Evolutionary conservation across 2,329 filamentous ascomycete genomes (phyloP), one percentile per base, ranked within the genome.

Genomic region (Phyllosticta paracitricarpa): DNA sequence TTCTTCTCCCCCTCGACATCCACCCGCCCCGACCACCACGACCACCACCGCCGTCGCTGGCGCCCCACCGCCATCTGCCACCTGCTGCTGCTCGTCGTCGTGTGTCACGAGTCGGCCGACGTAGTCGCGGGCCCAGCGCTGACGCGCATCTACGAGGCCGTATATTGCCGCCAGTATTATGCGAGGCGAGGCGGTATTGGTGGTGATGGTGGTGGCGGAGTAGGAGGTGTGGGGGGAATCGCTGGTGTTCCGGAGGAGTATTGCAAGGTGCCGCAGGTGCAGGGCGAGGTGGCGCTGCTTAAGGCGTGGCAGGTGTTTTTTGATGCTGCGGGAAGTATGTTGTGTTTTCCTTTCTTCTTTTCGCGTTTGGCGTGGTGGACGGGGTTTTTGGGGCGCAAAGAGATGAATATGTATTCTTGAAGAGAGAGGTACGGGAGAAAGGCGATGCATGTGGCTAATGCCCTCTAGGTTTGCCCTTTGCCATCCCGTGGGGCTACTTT

Each of bases 281-380:
- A 84, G 65, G 74, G 77, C 26, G 74, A 76, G 22, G 71, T 85
- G 53, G 81, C 82, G 12, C 77, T 79, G 73, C 70, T 84, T 19
- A 73, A 75, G 51, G 81, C 81, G 0, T 81, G 79, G 75, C 66
- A 71, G 53, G 64, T 70, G 22, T 76, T 78, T 1, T 71, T 81
- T 30, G 76, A 81, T 35, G 76, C 77, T 61, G 67, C 82, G 3
- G 77, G 81, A 9, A 75, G 77, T 78, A 35, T 5, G 64, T 66
- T 72, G 53, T 25, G 7, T 10, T 14, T 53, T 10, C 19, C 3
- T 19, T 25, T 6, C 0, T 25, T 26, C 10, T 40, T 54, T 5
- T 40, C 10, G 28, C 28, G 19, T 22, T 22, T 22, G 19, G 19
- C 19, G 19, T 22, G 19, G 19, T 22, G 19, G 19, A 22, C 19